Evolutionary conservation across 1,284 basidiomycete genomes (phyloP).

Genomic region (Fomes fomentarius): DNA sequence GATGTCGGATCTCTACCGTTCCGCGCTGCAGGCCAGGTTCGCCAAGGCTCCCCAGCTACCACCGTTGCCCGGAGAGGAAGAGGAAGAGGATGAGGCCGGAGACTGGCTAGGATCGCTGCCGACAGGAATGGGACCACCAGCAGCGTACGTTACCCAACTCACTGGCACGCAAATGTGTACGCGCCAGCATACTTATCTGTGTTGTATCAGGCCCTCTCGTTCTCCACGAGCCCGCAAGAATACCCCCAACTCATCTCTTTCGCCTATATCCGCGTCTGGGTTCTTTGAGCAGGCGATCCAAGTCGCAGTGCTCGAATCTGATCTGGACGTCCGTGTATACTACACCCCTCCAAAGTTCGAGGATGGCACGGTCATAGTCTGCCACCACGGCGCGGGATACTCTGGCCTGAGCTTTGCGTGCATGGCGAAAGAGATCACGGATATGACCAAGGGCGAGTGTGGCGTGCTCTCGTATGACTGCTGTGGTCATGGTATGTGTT

Average conservation of each 20-base stretch:
- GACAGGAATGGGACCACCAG: conserved; percentile 59
- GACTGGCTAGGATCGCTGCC: conserved; percentile 67
- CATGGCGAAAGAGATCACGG: conserved; percentile 78
- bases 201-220: conserved; percentile 15
- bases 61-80: conserved; percentile 50
- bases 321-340: conserved; percentile 76
- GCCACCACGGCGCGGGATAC: conserved; percentile 95
- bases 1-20: conserved; percentile 75
- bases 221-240: conserved; percentile 30
- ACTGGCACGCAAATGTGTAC: no score
- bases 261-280: conserved; percentile 74
- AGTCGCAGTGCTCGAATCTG: conserved; percentile 63
- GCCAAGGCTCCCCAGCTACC: conserved; percentile 65
- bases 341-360: conserved; percentile 63
- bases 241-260: conserved; percentile 57
- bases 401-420: conserved; percentile 89
- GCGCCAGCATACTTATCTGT: background rate
- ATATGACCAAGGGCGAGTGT: conserved; percentile 68
- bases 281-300: conserved; percentile 82
- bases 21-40: conserved; percentile 67
- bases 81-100: conserved; percentile 63
- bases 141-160: conserved; percentile 48
- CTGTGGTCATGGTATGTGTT: conserved; percentile 73
- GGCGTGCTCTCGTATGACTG: conserved; percentile 88
- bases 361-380: conserved; percentile 74